phyloP scores from a whole-genome alignment of 345 rosid species.

The Linum tenue region DNA sequence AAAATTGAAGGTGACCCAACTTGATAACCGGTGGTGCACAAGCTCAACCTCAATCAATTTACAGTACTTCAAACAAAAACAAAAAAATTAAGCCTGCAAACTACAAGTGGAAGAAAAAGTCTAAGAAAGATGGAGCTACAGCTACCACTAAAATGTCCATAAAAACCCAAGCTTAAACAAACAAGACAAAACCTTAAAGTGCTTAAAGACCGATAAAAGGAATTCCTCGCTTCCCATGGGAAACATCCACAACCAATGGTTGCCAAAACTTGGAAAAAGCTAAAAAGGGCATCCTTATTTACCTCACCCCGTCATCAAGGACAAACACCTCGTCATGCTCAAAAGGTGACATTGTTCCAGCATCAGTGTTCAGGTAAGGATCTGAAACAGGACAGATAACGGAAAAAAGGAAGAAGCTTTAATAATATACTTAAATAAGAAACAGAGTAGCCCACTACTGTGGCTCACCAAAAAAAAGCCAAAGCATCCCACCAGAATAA shows the following conservation, averaged over 20 bases:
- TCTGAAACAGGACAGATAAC: constrained; percentile 29
- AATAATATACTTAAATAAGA: too few species aligned
- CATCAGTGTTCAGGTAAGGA: constrained; percentile 93
- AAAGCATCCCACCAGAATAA: too few species aligned
- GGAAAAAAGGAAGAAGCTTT: neutral
- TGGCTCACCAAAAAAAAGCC: neutral
- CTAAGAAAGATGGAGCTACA: neutral
- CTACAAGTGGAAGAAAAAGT: neutral
- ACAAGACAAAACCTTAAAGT: neutral
- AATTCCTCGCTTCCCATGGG: neutral
- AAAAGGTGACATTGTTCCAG: constrained; percentile 97
- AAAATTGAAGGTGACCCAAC: too few species aligned
- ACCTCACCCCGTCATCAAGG: constrained; percentile 99
- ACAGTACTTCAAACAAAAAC: neutral
- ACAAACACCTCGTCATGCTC: constrained; percentile 98
- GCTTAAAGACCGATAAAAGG: neutral
- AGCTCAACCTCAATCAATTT: too few species aligned
- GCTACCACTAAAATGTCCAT: neutral
- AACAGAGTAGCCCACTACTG: neutral
- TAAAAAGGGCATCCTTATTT: constrained; percentile 6
- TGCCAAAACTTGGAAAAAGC: neutral
- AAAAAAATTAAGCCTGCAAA: neutral
- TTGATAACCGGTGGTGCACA: too few species aligned
- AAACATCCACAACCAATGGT: neutral
- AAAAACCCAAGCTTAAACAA: neutral